Percentiles rank a stretch among this genome's conserved stretches.
Conservation (phyloP, 768 basidiomycete genomes). For the Postia placenta region DNA sequence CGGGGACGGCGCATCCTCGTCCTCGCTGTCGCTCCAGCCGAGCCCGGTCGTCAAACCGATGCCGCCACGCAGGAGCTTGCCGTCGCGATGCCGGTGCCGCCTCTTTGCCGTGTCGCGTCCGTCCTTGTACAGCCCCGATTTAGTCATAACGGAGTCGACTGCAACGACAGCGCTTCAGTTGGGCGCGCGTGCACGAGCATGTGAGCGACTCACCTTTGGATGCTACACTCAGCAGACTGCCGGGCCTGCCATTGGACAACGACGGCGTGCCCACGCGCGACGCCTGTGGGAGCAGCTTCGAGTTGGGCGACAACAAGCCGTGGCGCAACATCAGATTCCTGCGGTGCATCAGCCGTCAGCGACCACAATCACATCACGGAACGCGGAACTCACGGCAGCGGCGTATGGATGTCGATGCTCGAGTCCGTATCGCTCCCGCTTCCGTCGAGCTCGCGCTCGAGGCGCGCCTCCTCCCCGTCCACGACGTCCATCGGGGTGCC, state of each 20-base stretch:
- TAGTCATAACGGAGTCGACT: conserved; percentile 25
- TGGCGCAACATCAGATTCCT: conserved; percentile 35
- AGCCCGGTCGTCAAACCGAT: conserved; percentile 36
- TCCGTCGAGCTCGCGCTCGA: conserved; percentile 23
- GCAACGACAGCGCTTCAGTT: too few relatives aligned
- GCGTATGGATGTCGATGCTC: conserved; percentile 33
- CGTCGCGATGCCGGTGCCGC: conserved; percentile 31
- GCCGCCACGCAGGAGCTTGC: conserved; percentile 30
- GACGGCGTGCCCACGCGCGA: conserved; percentile 13
- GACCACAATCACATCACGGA: background rate
- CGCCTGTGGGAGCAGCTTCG: conserved; percentile 29
- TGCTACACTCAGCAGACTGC: conserved; percentile 18
- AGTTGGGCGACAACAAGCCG: conserved; percentile 33
- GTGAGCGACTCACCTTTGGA: background rate
- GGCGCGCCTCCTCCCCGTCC: conserved; percentile 17
- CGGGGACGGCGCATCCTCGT: conserved; percentile 35
- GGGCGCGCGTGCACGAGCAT: too few relatives aligned
- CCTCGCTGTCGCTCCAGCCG: conserved; percentile 39
- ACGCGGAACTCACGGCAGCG: conserved; percentile 28
- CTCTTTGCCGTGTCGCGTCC: conserved; percentile 30
- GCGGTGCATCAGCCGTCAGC: background rate
- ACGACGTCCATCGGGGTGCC: conserved; percentile 18
- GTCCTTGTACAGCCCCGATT: conserved; percentile 31
- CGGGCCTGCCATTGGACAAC: conserved; percentile 13
- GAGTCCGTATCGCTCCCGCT: conserved; percentile 28